Evolutionary conservation across 1,139 yeast genomes (phyloP).

Genomic region (Suhomyces guaymorum): DNA sequence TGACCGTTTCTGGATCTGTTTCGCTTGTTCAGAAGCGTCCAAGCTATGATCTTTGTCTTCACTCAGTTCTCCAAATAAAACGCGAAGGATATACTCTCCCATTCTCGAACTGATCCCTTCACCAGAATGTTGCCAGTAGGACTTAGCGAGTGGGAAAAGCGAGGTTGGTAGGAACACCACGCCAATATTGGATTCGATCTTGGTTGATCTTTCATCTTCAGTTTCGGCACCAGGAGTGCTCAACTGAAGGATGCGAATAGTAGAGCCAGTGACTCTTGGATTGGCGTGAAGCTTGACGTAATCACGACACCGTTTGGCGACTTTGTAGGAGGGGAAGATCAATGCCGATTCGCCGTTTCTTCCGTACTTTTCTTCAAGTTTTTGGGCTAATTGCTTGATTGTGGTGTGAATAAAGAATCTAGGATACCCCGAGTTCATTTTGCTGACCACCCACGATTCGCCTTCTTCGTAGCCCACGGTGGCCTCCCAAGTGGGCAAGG

Average conservation of each 20-base stretch:
- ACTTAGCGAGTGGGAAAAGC: constrained; percentile 65
- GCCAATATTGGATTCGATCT: constrained; percentile 68
- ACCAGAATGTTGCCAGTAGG: constrained; percentile 96
- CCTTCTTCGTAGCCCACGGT: constrained; percentile 93
- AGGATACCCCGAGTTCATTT: constrained; percentile 88
- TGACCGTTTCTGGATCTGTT: constrained; percentile 35
- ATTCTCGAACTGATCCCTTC: constrained; percentile 89
- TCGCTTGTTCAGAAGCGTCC: constrained; percentile 34
- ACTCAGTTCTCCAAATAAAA: constrained; percentile 55
- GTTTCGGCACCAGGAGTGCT: constrained; percentile 68
- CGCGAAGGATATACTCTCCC: constrained; percentile 79
- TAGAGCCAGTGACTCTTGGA: constrained; percentile 26
- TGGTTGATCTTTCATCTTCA: constrained; percentile 57
- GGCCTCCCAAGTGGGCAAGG: constrained; percentile 92
- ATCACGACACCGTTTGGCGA: constrained; percentile 84
- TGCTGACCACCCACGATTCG: constrained; percentile 74
- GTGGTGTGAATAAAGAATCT: constrained; percentile 77
- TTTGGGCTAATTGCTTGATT: constrained; percentile 60
- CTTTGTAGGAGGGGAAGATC: constrained; percentile 73
- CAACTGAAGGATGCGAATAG: constrained; percentile 73
- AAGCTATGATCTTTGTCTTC: constrained; percentile 18
- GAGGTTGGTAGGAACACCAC: constrained; percentile 70
- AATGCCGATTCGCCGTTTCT: constrained; percentile 72
- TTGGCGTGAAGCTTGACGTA: constrained; percentile 50
- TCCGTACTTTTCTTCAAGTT: constrained; percentile 63